phyloP scores from a whole-genome alignment of 805 yeast genomes.

The Ogataea nakhonphanomensis region DNA sequence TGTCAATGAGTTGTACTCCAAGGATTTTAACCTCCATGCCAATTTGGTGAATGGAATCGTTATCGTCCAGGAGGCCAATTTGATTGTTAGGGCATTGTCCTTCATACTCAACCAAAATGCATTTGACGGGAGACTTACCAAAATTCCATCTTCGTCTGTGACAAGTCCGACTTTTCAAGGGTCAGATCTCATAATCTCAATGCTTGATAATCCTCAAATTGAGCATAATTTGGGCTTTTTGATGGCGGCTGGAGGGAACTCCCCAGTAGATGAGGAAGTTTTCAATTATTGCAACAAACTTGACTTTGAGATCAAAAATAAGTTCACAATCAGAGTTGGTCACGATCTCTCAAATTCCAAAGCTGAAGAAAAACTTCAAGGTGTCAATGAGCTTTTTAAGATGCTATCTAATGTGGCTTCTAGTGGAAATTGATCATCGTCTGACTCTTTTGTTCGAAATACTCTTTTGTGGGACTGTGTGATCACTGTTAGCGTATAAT shows the following conservation, averaged over 20 bases:
- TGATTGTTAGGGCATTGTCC: constrained; percentile 53
- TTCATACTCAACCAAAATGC: constrained; percentile 41
- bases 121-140: constrained; percentile 17
- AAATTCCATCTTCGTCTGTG: constrained; percentile 22
- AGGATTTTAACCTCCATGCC: constrained; percentile 66
- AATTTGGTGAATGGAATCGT: constrained; percentile 65
- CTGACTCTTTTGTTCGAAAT: constrained; percentile 3
- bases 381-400: constrained; percentile 64
- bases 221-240: constrained; percentile 37
- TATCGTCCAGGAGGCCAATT: constrained; percentile 63
- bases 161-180: constrained; percentile 18
- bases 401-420: constrained; percentile 36
- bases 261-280: constrained; percentile 66
- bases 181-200: constrained; percentile 13
- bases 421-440: constrained; percentile 1
- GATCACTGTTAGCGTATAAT: constrained; percentile 14
- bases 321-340: constrained; percentile 61
- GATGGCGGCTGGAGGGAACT: constrained; percentile 61
- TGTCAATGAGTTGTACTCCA: constrained; percentile 69
- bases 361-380: constrained; percentile 63
- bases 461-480: constrained; percentile 1
- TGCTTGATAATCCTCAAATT: constrained; percentile 3
- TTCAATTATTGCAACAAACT: constrained; percentile 52
- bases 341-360: constrained; percentile 32
- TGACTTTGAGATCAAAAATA: constrained; percentile 37